Conservation (phyloP, 1,284 basidiomycete species). For the Cerioporus squamosus region DNA sequence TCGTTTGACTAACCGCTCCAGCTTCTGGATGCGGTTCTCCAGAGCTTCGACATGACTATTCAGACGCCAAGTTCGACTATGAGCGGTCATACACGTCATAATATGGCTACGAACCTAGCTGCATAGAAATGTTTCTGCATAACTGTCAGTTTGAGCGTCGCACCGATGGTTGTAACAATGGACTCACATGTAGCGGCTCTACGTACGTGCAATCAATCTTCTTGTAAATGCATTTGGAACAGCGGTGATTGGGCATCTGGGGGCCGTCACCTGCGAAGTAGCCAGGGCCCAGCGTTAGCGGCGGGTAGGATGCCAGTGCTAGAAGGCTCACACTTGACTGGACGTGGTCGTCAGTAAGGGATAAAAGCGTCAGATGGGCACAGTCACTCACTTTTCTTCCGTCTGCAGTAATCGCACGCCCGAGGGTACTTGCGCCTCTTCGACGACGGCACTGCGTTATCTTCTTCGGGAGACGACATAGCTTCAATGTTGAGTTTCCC, state of each 20-base stretch:
- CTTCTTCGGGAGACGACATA: too few relatives aligned
- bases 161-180: too few relatives aligned
- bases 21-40: too few relatives aligned
- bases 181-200: conserved; percentile 66
- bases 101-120: conserved; percentile 58
- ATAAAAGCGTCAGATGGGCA: background rate
- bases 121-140: conserved; percentile 78
- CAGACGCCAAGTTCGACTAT: too few relatives aligned
- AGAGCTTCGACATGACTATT: too few relatives aligned
- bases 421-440: conserved; percentile 68
- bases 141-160: background rate
- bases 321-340: too few relatives aligned
- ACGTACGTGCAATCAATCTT: conserved; percentile 78
- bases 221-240: conserved; percentile 79
- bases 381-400: conserved; percentile 68
- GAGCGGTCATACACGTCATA: too few relatives aligned
- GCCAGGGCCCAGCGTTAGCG: conserved; percentile 13
- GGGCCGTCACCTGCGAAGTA: conserved; percentile 33
- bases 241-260: conserved; percentile 63
- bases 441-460: background rate
- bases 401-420: conserved; percentile 74
- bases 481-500: too few relatives aligned
- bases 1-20: too few relatives aligned
- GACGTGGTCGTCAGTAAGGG: background rate
- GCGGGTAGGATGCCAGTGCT: too few relatives aligned